Conservation (phyloP, 108 stramenopile genomes). For the Mediolabrus comicus region DNA sequence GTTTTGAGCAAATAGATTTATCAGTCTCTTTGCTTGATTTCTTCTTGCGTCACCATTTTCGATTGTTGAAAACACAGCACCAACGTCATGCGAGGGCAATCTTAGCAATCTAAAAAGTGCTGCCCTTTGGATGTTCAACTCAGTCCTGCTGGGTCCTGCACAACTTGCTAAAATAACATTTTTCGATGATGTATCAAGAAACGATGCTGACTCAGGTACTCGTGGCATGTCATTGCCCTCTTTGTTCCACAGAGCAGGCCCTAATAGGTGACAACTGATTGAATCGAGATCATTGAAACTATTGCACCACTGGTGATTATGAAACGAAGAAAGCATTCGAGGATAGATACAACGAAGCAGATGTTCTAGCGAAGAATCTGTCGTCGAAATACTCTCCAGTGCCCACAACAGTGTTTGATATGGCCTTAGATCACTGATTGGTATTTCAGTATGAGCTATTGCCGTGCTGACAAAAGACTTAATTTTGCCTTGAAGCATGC, state of each 20-base stretch:
- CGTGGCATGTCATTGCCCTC: conserved; percentile 17
- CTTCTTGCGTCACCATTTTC: conserved; percentile 70
- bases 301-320: conserved; percentile 60
- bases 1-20: conserved; percentile 42
- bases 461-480: conserved; percentile 40
- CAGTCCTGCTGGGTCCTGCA: conserved; percentile 35
- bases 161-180: conserved; percentile 20
- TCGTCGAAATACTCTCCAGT: conserved; percentile 45
- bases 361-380: conserved; percentile 25
- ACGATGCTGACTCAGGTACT: neutral
- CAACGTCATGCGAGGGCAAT: conserved; percentile 14
- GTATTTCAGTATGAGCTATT: conserved; percentile 48
- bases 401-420: conserved; percentile 89
- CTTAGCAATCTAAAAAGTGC: conserved; percentile 37
- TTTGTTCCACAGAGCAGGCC: conserved; percentile 64
- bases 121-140: conserved; percentile 29
- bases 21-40: conserved; percentile 53
- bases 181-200: conserved; percentile 21
- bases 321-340: conserved; percentile 47
- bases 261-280: conserved; percentile 42
- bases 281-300: conserved; percentile 54
- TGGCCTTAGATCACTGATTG: conserved; percentile 67
- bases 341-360: conserved; percentile 53
- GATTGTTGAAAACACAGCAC: conserved; percentile 52
- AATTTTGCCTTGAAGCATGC: conserved; percentile 12